Evolutionary conservation across 345 rosid species (phyloP), one percentile per base, ranked within the genome.

Genomic region (Diplotaxis tenuifolia): DNA sequence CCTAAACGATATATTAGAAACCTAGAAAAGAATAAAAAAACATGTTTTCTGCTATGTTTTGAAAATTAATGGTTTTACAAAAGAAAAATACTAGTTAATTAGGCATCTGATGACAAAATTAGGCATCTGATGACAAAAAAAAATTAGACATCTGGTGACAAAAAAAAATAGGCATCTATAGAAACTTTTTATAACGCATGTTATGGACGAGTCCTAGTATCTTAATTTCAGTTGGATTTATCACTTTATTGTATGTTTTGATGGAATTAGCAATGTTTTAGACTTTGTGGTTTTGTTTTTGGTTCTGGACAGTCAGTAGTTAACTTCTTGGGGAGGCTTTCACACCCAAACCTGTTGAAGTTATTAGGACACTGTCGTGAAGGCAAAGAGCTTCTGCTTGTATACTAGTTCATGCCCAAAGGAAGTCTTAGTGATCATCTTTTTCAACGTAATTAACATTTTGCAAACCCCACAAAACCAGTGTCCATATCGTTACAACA

Each of bases 391-490:
- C 84, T 89, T 42, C 88, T 88, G 1, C 87, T 93, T 53, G 96
- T 94, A 56, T 94, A 86, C 10, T 95, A 91, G 78, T 94, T 86
- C 75, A 72, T 91, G 91, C 86, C 84, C 15, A 91, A 75, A 73
- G 96, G 96, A 74, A 89, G 91, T 80, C 82, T 94, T 65, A 92
- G 88, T 49, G 86, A 75, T 71, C 98, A 91, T 79, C 88, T 94
- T 38, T 94, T 94, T 62, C 69, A 88, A 80, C 80, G 97, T 91
- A 87, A 62, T 16, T 54, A 75, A 86, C 84, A 56, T 62, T 20
- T 76, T 10, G 53, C 63, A n/a, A 62, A 58, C 47, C 25, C 55
- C 21, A 60, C 62, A 11, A 20, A 57, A 14, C 49, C 53, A 47
- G 49, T 42, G 16, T 5, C 20, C 11, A 36, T 50, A 36, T 68